Conservation (phyloP, 106 monocot genomes). For the Cymbidium sinense region DNA sequence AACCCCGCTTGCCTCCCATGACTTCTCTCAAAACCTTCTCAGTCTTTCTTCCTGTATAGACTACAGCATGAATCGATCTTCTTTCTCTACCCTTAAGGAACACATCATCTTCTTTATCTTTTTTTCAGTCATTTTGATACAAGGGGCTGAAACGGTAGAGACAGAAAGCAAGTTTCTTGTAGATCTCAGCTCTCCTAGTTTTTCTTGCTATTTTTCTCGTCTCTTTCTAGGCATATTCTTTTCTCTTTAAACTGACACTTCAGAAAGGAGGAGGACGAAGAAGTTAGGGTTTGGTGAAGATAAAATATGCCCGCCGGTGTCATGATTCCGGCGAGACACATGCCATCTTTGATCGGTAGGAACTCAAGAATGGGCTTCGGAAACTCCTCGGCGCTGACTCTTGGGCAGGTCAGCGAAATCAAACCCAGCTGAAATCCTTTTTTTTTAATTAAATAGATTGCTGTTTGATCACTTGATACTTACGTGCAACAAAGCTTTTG, state of each 20-base stretch:
- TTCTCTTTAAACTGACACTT: neutral
- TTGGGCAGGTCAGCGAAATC: constrained; percentile 43
- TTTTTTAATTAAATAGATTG: neutral
- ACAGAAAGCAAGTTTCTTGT: neutral
- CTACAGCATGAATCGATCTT: neutral
- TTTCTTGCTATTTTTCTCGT: neutral
- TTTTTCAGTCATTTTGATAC: neutral
- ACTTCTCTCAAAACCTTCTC: neutral
- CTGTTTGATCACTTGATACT: neutral
- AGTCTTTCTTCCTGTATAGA: constrained; percentile 3
- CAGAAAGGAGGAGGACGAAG: neutral
- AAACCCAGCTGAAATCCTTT: constrained; percentile 6
- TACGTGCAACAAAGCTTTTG: neutral
- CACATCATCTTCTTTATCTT: neutral
- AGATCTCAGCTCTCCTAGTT: constrained; percentile 15
- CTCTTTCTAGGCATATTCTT: neutral
- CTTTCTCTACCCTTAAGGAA: no score
- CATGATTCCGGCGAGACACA: constrained; percentile 68
- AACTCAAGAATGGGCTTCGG: constrained; percentile 18
- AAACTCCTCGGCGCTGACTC: constrained; percentile 49
- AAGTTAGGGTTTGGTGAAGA: constrained; percentile 43
- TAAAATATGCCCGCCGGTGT: constrained; percentile 59
- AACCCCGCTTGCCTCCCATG: constrained; percentile 10
- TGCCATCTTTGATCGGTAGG: constrained; percentile 53
- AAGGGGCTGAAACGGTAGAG: constrained; percentile 2